These are phyloP conservation scores for Leucoagaricus sp. DNA, from an alignment of 1,284 basidiomycete genomes.

Conservation along the genomic window DNA sequence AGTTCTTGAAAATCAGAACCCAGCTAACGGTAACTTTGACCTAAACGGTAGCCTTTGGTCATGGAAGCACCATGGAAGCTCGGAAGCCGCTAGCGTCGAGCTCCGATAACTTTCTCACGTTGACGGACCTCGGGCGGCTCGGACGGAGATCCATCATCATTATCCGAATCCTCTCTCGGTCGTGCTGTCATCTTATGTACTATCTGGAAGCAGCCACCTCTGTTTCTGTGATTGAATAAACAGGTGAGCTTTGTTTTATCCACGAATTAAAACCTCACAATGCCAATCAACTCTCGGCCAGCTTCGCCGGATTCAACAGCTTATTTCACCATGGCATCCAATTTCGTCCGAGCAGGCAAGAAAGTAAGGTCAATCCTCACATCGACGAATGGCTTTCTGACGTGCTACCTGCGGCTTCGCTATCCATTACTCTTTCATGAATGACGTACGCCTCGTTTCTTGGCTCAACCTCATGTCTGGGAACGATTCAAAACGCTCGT, in stretches of 20 bases:
- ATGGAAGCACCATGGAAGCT: too few relatives aligned
- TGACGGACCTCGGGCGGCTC: too few relatives aligned
- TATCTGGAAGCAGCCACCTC: too few relatives aligned
- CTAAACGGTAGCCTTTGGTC: too few relatives aligned
- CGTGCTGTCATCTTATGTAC: neutral
- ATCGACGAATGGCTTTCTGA: neutral
- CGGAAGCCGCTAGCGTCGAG: too few relatives aligned
- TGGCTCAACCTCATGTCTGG: neutral
- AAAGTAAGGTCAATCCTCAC: slow-evolving; percentile 2
- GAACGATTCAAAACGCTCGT: neutral
- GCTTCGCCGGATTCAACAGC: too few relatives aligned
- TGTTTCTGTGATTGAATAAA: too few relatives aligned
- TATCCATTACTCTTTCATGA: neutral
- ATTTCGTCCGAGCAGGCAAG: slow-evolving; percentile 7
- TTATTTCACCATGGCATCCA: slow-evolving; percentile 8
- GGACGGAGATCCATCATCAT: too few relatives aligned
- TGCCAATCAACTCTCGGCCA: neutral
- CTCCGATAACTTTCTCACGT: too few relatives aligned
- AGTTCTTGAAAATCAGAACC: too few relatives aligned
- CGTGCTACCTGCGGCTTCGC: neutral
- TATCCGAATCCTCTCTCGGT: neutral
- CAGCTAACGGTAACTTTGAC: too few relatives aligned
- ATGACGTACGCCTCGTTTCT: neutral
- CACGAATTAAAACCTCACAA: neutral
- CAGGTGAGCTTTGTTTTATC: neutral